Percentiles rank a stretch among this genome's conserved stretches.
These are phyloP conservation scores for Plasmodium malariae DNA, from an alignment of 169 alveolate species.

Conservation along the genomic window DNA sequence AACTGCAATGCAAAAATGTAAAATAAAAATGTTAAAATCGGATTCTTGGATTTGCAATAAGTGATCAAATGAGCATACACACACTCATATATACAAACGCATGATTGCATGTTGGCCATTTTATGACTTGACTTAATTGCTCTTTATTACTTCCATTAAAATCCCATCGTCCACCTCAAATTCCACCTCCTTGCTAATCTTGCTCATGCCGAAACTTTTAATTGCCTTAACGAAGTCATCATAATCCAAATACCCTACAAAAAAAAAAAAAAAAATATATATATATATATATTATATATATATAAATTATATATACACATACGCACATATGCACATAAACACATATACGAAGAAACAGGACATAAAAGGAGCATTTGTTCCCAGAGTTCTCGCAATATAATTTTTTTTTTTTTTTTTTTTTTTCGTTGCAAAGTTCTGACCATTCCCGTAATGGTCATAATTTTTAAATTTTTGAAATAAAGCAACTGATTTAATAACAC, in stretches of 20 bases:
- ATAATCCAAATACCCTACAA: conserved; percentile 84
- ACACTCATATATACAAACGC: not conserved
- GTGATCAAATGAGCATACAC: not conserved
- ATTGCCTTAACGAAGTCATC: conserved; percentile 89
- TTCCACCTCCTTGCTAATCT: conserved; percentile 86
- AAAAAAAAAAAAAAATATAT: conserved; percentile 5
- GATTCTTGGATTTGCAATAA: not conserved
- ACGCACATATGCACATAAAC: not conserved
- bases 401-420: not conserved
- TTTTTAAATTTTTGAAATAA: conserved; percentile 90
- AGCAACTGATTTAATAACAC: conserved; percentile 90
- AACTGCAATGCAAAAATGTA: not conserved
- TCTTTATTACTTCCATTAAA: conserved; percentile 71
- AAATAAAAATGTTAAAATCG: not conserved
- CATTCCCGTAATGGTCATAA: conserved; percentile 84
- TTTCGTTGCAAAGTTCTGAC: not conserved
- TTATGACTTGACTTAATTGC: not conserved
- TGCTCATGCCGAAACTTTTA: conserved; percentile 84
- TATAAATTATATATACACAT: not conserved
- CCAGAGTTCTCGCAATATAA: not conserved
- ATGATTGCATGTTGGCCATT: not conserved
- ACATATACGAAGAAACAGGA: not conserved
- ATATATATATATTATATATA: not conserved
- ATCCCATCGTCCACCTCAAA: conserved; percentile 86
- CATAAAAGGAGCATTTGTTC: not conserved